Percentiles rank a stretch among this genome's conserved stretches.
Evolutionary conservation across 129 eudicot species (phyloP).

Genomic region (Arctium minus): DNA sequence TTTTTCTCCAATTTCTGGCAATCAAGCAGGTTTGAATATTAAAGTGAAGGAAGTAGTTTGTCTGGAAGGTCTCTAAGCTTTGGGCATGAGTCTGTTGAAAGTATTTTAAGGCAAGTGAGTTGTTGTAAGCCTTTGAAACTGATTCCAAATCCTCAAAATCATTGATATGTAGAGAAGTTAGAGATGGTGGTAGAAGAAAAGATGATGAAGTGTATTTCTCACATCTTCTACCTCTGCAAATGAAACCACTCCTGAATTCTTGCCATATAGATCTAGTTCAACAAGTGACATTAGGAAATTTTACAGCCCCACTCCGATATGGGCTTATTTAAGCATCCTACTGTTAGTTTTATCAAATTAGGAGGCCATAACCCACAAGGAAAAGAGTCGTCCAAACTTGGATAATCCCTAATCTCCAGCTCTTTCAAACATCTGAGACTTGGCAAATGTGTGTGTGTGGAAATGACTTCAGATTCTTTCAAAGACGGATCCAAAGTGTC

Average conservation of each 20-base stretch:
- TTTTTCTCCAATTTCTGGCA: not conserved
- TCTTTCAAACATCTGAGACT: too few species aligned
- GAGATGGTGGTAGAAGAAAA: not conserved
- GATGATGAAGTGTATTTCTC: not conserved
- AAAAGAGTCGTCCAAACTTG: too few species aligned
- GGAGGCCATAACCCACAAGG: conserved; percentile 20
- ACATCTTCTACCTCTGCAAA: too few species aligned
- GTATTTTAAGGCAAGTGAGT: not conserved
- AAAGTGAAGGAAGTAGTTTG: not conserved
- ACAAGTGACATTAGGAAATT: too few species aligned
- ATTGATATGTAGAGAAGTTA: not conserved
- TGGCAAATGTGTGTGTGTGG: too few species aligned
- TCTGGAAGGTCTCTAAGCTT: not conserved
- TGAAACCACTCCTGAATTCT: too few species aligned
- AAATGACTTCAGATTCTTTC: too few species aligned
- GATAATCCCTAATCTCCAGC: not conserved
- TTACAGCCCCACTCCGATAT: too few species aligned
- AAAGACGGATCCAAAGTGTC: too few species aligned
- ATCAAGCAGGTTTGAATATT: not conserved
- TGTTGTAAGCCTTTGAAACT: not conserved
- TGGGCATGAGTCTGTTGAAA: not conserved
- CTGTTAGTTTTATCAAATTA: conserved; percentile 15
- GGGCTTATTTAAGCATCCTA: too few species aligned
- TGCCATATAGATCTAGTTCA: too few species aligned
- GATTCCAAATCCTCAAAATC: not conserved